Conservation (phyloP, 495 filamentous ascomycete genomes). For the Acidiella bohemica region DNA sequence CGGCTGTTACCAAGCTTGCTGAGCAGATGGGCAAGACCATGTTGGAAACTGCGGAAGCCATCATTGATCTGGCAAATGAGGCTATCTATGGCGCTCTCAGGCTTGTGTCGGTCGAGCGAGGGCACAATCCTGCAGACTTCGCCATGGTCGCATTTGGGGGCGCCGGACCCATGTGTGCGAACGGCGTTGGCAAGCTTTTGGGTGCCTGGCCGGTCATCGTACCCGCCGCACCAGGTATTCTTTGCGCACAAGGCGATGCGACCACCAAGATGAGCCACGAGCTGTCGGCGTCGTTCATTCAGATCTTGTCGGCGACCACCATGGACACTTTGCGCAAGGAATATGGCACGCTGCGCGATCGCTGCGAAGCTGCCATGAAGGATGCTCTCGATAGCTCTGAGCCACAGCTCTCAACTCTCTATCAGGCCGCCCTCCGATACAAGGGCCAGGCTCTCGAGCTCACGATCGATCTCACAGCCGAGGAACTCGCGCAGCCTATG, state of each 20-base stretch:
- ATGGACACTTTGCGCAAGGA: constrained; percentile 20
- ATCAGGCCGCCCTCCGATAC: constrained; percentile 37
- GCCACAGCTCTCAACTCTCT: constrained; percentile 23
- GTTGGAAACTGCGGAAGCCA: constrained; percentile 35
- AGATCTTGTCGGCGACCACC: constrained; percentile 25
- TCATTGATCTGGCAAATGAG: constrained; percentile 38
- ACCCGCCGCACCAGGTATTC: constrained; percentile 37
- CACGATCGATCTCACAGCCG: constrained; percentile 28
- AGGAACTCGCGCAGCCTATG: constrained; percentile 24
- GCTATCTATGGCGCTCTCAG: constrained; percentile 40
- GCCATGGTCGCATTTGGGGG: constrained; percentile 40
- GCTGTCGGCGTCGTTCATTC: constrained; percentile 34
- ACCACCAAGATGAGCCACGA: constrained; percentile 37
- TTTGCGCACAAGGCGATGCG: constrained; percentile 39
- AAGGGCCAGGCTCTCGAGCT: constrained; percentile 37
- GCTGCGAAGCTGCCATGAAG: constrained; percentile 20
- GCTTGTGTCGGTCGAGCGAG: constrained; percentile 39
- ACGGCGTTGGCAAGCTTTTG: constrained; percentile 36
- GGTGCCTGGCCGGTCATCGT: constrained; percentile 40
- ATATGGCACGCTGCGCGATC: constrained; percentile 20
- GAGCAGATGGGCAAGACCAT: constrained; percentile 33
- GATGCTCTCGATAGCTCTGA: constrained; percentile 18
- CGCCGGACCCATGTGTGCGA: constrained; percentile 37
- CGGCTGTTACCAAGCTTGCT: constrained; percentile 32
- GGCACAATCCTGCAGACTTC: constrained; percentile 40